A percentile compares a stretch with the other conserved stretches of the same genome.
These are phyloP conservation scores for Starmerella kuoi DNA, from an alignment of 805 yeast species.

Conservation along the genomic window DNA sequence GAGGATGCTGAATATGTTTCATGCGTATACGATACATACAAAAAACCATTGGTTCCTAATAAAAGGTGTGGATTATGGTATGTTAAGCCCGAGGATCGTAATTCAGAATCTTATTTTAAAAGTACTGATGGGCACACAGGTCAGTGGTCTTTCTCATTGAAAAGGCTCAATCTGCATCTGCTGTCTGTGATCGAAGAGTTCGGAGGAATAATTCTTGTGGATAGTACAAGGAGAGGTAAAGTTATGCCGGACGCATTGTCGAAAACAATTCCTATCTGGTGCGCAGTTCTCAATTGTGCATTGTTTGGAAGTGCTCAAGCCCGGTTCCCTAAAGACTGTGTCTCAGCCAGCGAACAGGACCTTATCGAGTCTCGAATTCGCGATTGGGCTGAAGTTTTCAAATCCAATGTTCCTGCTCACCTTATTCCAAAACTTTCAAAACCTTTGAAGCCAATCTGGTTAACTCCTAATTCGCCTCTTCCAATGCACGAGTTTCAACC, in stretches of 20 bases:
- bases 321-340: constrained; percentile 39
- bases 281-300: constrained; percentile 57
- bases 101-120: constrained; percentile 59
- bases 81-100: constrained; percentile 35
- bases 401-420: constrained; percentile 31
- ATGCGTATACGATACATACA: constrained; percentile 31
- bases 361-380: constrained; percentile 41
- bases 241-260: constrained; percentile 75
- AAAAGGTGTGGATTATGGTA: constrained; percentile 88
- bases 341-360: constrained; percentile 45
- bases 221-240: constrained; percentile 79
- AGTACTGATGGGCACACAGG: constrained; percentile 84
- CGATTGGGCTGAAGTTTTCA: constrained; percentile 36
- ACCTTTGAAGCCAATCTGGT: constrained; percentile 58
- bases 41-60: constrained; percentile 41
- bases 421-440: constrained; percentile 31
- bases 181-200: constrained; percentile 36
- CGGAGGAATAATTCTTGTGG: constrained; percentile 48
- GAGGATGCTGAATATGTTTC: constrained; percentile 46
- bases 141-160: constrained; percentile 65
- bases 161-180: constrained; percentile 65
- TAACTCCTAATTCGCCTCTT: constrained; percentile 41
- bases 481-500: constrained; percentile 26
- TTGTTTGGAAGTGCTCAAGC: constrained; percentile 35
- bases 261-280: constrained; percentile 87